phyloP scores from a whole-genome alignment of 1,284 basidiomycete genomes.

The Abortiporus biennis region DNA sequence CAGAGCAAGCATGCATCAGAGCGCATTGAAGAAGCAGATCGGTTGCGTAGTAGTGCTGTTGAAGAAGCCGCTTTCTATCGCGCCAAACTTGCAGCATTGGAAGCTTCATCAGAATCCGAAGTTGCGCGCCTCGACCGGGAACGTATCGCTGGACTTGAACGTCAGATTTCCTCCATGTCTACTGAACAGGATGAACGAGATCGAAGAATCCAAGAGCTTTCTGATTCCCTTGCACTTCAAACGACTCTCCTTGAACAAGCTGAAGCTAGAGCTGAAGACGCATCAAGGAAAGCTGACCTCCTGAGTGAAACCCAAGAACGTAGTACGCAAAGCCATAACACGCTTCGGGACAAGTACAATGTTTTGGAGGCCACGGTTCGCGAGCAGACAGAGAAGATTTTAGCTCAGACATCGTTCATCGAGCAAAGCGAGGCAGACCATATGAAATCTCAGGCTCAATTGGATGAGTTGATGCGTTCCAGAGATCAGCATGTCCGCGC shows the following conservation, averaged over 20 bases:
- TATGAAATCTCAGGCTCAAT: slow-evolving; percentile 54
- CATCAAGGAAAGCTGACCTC: slow-evolving; percentile 74
- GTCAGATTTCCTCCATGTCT: slow-evolving; percentile 63
- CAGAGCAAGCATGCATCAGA: slow-evolving; percentile 78
- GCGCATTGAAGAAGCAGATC: slow-evolving; percentile 77
- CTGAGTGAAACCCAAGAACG: slow-evolving; percentile 72
- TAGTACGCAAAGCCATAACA: slow-evolving; percentile 68
- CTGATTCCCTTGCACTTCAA: slow-evolving; percentile 70
- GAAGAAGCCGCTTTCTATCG: slow-evolving; percentile 98
- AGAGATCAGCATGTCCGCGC: slow-evolving; percentile 83
- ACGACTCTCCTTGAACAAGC: slow-evolving; percentile 76
- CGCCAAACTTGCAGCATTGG: slow-evolving; percentile 86
- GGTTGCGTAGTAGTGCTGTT: slow-evolving; percentile 71
- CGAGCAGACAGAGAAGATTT: slow-evolving; percentile 75
- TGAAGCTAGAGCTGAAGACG: slow-evolving; percentile 77
- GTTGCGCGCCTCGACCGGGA: slow-evolving; percentile 74
- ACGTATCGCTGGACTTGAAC: slow-evolving; percentile 77
- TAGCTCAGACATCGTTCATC: slow-evolving; percentile 69
- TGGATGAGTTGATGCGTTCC: slow-evolving; percentile 64
- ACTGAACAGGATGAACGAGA: slow-evolving; percentile 65
- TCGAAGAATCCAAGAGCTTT: slow-evolving; percentile 67
- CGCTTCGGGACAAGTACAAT: slow-evolving; percentile 65
- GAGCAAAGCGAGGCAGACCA: slow-evolving; percentile 82
- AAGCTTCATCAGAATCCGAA: slow-evolving; percentile 65
- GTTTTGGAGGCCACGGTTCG: slow-evolving; percentile 65